Conservation (phyloP, 1,284 basidiomycete species). For the Cutaneotrichosporon spelunceum region DNA sequence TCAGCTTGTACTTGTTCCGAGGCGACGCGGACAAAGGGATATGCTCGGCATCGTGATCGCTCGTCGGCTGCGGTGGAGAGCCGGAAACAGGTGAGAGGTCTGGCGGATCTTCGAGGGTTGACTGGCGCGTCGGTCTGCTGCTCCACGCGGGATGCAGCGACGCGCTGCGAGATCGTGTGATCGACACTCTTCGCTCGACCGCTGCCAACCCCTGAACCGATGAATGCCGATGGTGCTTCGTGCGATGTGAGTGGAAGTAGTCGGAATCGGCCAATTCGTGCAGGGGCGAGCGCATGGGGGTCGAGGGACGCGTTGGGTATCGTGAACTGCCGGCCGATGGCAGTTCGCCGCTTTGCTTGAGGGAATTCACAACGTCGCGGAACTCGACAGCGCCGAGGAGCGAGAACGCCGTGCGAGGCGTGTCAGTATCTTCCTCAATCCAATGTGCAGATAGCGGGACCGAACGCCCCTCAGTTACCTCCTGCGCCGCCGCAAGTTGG, state of each 20-base stretch:
- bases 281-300: slow-evolving; percentile 4
- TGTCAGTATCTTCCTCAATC: slow-evolving; percentile 26
- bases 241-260: slow-evolving; percentile 13
- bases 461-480: not conserved
- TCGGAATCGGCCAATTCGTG: slow-evolving; percentile 1
- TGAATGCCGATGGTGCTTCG: slow-evolving; percentile 14
- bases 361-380: slow-evolving; percentile 63
- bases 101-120: not conserved
- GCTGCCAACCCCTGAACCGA: slow-evolving; percentile 9
- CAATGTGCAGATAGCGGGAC: not conserved
- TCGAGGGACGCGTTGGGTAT: not conserved
- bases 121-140: not conserved
- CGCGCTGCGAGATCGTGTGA: slow-evolving; percentile 6
- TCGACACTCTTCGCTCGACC: slow-evolving; percentile 9
- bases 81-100: not conserved
- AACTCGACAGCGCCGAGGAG: slow-evolving; percentile 28
- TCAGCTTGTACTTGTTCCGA: not conserved
- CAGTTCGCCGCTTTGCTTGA: slow-evolving; percentile 56
- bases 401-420: slow-evolving; percentile 23
- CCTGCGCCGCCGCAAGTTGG: not conserved
- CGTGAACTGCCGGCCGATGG: slow-evolving; percentile 18
- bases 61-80: not conserved
- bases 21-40: not conserved
- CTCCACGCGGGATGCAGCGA: slow-evolving; percentile 10
- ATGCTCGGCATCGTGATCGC: not conserved